Evolutionary conservation across 2,329 filamentous ascomycete genomes (phyloP).

Genomic region (Colletotrichum sansevieriae): DNA sequence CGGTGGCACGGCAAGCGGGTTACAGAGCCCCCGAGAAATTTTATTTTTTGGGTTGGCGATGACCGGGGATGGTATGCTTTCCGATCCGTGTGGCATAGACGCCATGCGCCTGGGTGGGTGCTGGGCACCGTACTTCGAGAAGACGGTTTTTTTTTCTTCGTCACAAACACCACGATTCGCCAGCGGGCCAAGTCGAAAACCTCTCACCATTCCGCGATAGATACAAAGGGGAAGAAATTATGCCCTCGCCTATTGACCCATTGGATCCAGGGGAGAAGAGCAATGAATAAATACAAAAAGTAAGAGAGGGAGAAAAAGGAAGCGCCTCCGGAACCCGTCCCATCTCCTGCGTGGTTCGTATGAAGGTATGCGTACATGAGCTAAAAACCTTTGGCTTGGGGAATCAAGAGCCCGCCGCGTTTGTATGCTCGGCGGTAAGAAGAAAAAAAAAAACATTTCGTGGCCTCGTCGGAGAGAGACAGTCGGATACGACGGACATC

Average conservation of each 20-base stretch:
- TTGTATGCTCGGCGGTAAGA: conserved; percentile 21
- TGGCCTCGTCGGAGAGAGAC: conserved; percentile 28
- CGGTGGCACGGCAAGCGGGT: not conserved
- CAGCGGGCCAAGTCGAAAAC: not conserved
- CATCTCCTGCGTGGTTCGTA: conserved; percentile 22
- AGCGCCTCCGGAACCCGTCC: conserved; percentile 19
- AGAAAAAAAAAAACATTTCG: not conserved
- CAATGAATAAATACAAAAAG: conserved; percentile 35
- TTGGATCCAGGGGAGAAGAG: not conserved
- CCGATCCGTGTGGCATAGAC: not conserved
- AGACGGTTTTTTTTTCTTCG: not conserved
- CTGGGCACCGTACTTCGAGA: not conserved
- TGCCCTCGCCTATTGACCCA: not conserved
- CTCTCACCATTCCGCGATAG: conserved; percentile 29
- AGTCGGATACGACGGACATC: conserved; percentile 2
- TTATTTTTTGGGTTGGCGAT: too few relatives aligned
- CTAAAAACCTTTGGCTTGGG: conserved; percentile 27
- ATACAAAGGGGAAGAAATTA: conserved; percentile 22
- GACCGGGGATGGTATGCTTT: conserved; percentile 3
- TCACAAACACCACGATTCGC: not conserved
- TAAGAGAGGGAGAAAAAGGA: not conserved
- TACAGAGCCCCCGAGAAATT: conserved; percentile 1
- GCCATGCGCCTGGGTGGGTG: not conserved
- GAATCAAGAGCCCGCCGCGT: conserved; percentile 33
- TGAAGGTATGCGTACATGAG: conserved; percentile 34